Conservation (phyloP, 805 yeast species). For the Lachancea kluyveri region DNA sequence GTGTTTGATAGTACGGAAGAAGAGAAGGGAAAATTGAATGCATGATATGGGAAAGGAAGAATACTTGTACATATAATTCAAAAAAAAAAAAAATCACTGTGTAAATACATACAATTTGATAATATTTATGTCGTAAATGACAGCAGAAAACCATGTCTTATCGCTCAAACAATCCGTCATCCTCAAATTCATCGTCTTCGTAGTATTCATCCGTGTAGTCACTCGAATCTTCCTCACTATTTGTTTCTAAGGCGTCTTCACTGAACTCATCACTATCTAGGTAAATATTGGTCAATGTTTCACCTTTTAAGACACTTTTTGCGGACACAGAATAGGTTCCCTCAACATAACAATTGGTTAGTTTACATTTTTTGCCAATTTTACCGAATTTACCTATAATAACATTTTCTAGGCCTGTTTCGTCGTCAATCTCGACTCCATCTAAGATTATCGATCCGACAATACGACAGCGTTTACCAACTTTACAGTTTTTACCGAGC, state of each 20-base stretch:
- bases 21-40: conserved; percentile 6
- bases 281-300: conserved; percentile 40
- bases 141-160: too few relatives aligned
- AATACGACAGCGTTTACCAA: conserved; percentile 83
- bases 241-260: conserved; percentile 29
- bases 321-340: conserved; percentile 63
- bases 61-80: conserved; percentile 9
- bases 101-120: neutral
- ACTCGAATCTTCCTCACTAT: conserved; percentile 25
- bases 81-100: neutral
- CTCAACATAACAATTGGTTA: conserved; percentile 82
- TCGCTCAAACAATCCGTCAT: conserved; percentile 59
- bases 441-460: conserved; percentile 80
- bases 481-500: conserved; percentile 63
- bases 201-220: conserved; percentile 36
- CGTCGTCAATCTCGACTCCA: conserved; percentile 71
- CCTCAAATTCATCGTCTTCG: conserved; percentile 42
- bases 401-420: conserved; percentile 71
- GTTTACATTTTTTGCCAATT: conserved; percentile 57
- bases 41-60: too few relatives aligned
- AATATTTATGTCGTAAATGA: neutral
- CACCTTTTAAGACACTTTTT: conserved; percentile 50
- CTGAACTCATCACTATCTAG: conserved; percentile 19
- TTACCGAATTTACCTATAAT: conserved; percentile 66
- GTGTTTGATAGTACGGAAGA: conserved; percentile 34